Base-by-base conservation (phyloP, 257 asterid species). In the Solanum habrochaites region DNA sequence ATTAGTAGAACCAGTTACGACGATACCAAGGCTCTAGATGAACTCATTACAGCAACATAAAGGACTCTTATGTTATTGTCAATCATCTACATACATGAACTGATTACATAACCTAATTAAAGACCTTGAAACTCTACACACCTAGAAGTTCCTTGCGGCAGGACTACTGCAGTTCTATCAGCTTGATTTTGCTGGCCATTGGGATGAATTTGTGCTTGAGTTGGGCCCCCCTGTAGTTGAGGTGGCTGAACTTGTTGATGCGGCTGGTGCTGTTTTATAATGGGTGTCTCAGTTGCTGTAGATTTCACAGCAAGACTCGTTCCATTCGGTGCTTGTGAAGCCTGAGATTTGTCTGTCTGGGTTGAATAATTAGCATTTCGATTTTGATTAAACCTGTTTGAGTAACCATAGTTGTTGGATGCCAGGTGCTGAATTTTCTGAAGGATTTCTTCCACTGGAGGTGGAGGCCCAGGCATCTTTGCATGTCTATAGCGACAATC, bases 61-160 rank as follows among this genome's bases (percentile, higher is more conserved):
- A 86, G 64, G 85, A 85, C 91, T 89, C 90, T 88, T 88, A 86
- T 73, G 87, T 89, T 85, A 92, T 87, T 73, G 86, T 92, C 91
- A 92, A 89, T 82, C 74, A 86, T 83, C 83, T 88, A 90, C 91
- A 89, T 95, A 95, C 97, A 94, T 67, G 85, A 92, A 88, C 90
- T 87, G 87, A 82, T 89, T 87, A 88, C 90, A 90, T 86, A 85
- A 92, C 95, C 98, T 93, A 94, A 89, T 91, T 90, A 92, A 96
- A 93, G 96, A 92, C 94, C 94, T 94, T 93, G 92, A 91, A 86
- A 89, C 93, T 92, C 93, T 90, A 96, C 99, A 93, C 95, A 96
- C 99, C 99, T 96, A 96, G 98, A 91, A 90, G 96, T 93, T 93
- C 98, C 99, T 93, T 94, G 98, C 88, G 98, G 98, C 91, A 96